These are phyloP conservation scores for Cairneyella variabilis DNA, from an alignment of 495 filamentous ascomycete genomes.

Conservation along the genomic window DNA sequence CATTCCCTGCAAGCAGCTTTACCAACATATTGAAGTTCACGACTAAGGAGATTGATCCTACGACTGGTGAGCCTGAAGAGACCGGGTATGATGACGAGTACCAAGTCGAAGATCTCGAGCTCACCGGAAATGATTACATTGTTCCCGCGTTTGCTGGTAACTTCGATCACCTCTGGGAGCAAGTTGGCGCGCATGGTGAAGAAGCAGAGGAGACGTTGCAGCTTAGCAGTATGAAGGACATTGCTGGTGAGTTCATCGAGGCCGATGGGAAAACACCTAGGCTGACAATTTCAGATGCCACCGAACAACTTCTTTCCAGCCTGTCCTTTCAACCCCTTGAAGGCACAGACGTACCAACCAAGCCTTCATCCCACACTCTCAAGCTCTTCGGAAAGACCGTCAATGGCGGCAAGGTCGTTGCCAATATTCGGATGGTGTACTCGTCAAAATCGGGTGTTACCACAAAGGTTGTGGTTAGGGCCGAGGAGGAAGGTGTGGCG, in stretches of 20 bases:
- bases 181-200: conserved; percentile 81
- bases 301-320: conserved; percentile 80
- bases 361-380: conserved; percentile 84
- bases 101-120: conserved; percentile 90
- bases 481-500: conserved; percentile 90
- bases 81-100: conserved; percentile 96
- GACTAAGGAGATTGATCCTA: conserved; percentile 94
- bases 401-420: conserved; percentile 82
- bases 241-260: conserved; percentile 65
- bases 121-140: conserved; percentile 89
- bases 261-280: conserved; percentile 2
- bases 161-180: conserved; percentile 97
- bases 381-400: conserved; percentile 97
- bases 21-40: conserved; percentile 95
- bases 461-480: conserved; percentile 85
- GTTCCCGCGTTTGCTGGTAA: conserved; percentile 89
- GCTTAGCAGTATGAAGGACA: conserved; percentile 84
- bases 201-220: conserved; percentile 91
- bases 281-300: conserved; percentile 65
- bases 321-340: conserved; percentile 92
- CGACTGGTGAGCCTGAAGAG: conserved; percentile 90
- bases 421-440: conserved; percentile 88
- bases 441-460: conserved; percentile 89
- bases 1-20: conserved; percentile 73
- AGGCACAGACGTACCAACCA: conserved; percentile 85